Evolutionary conservation across 73 alveolate genomes (phyloP).

Genomic region (Paramecium biaurelia): DNA sequence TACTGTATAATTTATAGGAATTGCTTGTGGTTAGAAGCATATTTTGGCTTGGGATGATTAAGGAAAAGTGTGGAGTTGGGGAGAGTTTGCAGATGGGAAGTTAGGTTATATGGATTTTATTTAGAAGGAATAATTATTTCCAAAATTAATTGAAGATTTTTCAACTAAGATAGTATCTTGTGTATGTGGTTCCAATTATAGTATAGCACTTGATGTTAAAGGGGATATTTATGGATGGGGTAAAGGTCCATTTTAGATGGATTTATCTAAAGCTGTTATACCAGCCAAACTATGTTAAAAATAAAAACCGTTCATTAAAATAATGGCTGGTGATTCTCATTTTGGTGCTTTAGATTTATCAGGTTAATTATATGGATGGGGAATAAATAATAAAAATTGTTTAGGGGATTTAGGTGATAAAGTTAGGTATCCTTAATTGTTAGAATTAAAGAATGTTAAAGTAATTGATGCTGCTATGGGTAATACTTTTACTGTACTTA

Average conservation of each 20-base stretch:
- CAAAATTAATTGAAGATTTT: background rate
- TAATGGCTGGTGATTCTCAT: constrained; percentile 41
- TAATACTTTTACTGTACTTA: background rate
- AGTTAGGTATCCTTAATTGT: background rate
- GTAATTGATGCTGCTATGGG: constrained; percentile 33
- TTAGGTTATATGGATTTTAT: constrained; percentile 42
- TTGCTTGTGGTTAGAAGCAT: constrained; percentile 10
- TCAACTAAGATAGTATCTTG: background rate
- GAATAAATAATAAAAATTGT: constrained; percentile 1
- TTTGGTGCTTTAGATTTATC: constrained; percentile 30
- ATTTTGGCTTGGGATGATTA: background rate
- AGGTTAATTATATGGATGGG: constrained; percentile 38
- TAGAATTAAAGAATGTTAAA: background rate
- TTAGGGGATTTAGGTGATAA: constrained; percentile 3
- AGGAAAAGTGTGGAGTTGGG: constrained; percentile 47
- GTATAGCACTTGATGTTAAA: constrained; percentile 34
- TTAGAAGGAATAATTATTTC: background rate
- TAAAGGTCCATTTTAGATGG: constrained; percentile 32
- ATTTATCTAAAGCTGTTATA: background rate
- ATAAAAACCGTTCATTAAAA: background rate
- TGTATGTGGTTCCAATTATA: constrained; percentile 14
- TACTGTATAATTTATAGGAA: background rate
- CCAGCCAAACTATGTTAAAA: background rate
- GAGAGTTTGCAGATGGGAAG: constrained; percentile 3
- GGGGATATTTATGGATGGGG: constrained; percentile 51